Conservation (phyloP, 2,329 filamentous ascomycete species). For the Penicillium sumatraense region DNA sequence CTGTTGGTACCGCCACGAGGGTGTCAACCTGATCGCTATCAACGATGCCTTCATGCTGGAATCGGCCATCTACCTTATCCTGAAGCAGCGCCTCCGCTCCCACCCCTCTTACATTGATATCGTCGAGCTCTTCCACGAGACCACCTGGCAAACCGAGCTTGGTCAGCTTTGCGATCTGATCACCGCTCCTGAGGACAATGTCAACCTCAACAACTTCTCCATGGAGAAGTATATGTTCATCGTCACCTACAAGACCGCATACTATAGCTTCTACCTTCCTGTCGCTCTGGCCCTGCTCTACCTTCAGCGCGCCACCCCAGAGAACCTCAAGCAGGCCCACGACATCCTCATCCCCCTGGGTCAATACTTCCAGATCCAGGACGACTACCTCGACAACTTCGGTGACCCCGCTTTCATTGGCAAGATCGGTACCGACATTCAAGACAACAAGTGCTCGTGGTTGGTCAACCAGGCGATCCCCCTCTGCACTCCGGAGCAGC, state of each 20-base stretch:
- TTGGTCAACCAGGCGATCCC: constrained; percentile 91
- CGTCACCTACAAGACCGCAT: constrained; percentile 99
- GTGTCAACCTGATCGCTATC: constrained; percentile 94
- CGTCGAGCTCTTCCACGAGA: constrained; percentile 94
- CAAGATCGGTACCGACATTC: constrained; percentile 98
- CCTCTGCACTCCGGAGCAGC: constrained; percentile 80
- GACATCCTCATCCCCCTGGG: constrained; percentile 95
- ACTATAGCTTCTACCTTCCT: constrained; percentile 98
- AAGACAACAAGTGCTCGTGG: constrained; percentile 99
- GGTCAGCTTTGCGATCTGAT: constrained; percentile 94
- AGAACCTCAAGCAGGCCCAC: constrained; percentile 87
- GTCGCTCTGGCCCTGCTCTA: constrained; percentile 89
- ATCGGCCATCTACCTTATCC: constrained; percentile 82
- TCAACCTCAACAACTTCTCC: constrained; percentile 94
- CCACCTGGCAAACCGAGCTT: constrained; percentile 90
- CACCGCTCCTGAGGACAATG: constrained; percentile 90
- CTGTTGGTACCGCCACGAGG: constrained; percentile 92
- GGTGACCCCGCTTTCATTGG: constrained; percentile 90
- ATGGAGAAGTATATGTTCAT: constrained; percentile 94
- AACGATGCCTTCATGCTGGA: constrained; percentile 99
- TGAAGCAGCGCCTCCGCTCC: constrained; percentile 90
- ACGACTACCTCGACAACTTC: constrained; percentile 98
- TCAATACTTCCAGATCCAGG: constrained; percentile 99
- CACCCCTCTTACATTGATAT: constrained; percentile 90
- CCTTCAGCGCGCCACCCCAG: constrained; percentile 79